Conservation (phyloP, 2,329 filamentous ascomycete genomes). For the Cercospora sp. region DNA sequence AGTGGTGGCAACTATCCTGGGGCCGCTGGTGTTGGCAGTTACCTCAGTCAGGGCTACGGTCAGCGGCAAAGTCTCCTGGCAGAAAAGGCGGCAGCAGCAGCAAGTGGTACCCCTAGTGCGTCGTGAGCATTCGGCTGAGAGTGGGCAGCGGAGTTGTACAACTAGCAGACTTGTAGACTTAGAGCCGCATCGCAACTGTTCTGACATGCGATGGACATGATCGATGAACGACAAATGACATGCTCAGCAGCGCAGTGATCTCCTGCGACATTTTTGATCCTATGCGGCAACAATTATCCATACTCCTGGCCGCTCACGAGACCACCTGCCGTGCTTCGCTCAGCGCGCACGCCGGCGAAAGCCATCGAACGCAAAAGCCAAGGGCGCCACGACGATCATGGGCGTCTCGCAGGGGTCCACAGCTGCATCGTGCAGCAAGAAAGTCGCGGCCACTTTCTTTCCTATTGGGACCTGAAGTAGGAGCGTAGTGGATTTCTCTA, state of each 20-base stretch:
- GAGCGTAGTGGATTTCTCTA: neutral
- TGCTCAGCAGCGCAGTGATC: neutral
- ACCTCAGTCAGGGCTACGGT: slow-evolving; percentile 32
- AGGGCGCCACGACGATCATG: neutral
- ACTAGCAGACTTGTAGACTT: slow-evolving; percentile 1
- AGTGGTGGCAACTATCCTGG: slow-evolving; percentile 41
- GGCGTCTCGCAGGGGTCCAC: neutral
- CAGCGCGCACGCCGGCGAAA: neutral
- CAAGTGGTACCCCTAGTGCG: slow-evolving; percentile 2
- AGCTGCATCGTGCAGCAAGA: neutral
- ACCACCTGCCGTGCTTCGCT: slow-evolving; percentile 8
- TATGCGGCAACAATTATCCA: neutral
- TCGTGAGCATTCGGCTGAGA: neutral
- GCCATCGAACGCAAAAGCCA: neutral
- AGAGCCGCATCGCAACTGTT: neutral
- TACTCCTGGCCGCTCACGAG: slow-evolving; percentile 8
- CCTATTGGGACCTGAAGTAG: neutral
- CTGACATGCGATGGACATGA: neutral
- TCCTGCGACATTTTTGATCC: neutral
- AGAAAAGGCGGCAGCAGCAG: slow-evolving; percentile 9
- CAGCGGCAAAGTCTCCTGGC: slow-evolving; percentile 18
- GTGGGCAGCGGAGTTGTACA: neutral
- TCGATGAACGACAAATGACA: neutral
- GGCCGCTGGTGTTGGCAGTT: slow-evolving; percentile 36
- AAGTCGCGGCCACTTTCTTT: slow-evolving; percentile 3